A percentile compares a stretch with the other conserved stretches of the same genome.
Evolutionary conservation across 257 asterid genomes (phyloP).

Genomic region (Ilex aquifolium): DNA sequence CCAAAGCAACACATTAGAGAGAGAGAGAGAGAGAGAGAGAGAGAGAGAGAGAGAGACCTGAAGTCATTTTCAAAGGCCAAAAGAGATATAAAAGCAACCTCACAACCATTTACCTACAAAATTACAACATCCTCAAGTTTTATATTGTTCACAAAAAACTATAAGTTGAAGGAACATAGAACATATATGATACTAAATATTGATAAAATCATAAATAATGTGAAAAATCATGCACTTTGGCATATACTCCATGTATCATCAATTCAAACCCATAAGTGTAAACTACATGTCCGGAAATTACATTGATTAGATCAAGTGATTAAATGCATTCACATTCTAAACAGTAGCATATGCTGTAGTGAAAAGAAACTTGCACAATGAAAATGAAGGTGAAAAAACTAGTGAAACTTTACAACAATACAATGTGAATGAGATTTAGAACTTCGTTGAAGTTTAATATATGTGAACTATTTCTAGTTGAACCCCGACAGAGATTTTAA

Average conservation of each 20-base stretch:
- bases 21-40: conserved; percentile 3
- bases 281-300: background rate
- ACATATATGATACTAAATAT: background rate
- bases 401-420: too few relatives aligned
- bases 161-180: conserved; percentile 11
- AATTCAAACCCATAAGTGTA: background rate
- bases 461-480: too few relatives aligned
- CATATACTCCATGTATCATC: too few relatives aligned
- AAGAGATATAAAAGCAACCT: conserved; percentile 72
- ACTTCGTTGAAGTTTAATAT: too few relatives aligned
- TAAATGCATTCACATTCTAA: background rate
- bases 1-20: background rate
- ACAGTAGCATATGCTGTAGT: background rate
- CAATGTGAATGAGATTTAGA: too few relatives aligned
- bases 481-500: too few relatives aligned
- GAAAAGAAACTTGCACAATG: too few relatives aligned
- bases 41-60: conserved; percentile 46
- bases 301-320: background rate
- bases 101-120: conserved; percentile 72
- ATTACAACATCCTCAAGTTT: conserved; percentile 13
- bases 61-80: conserved; percentile 66
- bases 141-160: background rate
- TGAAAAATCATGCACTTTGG: too few relatives aligned
- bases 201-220: too few relatives aligned
- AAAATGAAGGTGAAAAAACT: too few relatives aligned